Evolutionary conservation across 176 grass and related monocot genomes (phyloP).

Genomic region (Bonia amplexicaulis): DNA sequence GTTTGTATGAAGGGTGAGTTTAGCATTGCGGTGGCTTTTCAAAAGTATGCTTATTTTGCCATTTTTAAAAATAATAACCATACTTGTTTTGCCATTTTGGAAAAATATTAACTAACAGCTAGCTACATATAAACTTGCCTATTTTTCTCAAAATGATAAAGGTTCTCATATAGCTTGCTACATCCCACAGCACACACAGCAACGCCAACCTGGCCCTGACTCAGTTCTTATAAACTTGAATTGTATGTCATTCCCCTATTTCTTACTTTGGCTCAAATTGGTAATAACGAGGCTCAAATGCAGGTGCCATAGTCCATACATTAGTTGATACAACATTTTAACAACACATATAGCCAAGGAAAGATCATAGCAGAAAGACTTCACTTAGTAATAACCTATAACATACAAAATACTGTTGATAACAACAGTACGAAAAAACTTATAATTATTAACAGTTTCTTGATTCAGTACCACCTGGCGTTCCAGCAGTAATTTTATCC

Average conservation of each 20-base stretch:
- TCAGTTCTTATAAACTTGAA: neutral
- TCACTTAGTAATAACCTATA: neutral
- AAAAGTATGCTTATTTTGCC: conserved; percentile 1
- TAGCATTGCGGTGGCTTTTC: neutral
- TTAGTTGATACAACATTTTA: conserved; percentile 33
- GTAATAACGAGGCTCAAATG: neutral
- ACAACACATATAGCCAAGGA: neutral
- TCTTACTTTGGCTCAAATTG: neutral
- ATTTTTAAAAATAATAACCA: neutral
- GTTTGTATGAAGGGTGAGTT: neutral
- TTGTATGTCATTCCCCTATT: neutral
- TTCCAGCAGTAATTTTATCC: conserved; percentile 50
- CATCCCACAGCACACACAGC: neutral
- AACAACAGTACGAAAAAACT: conserved; percentile 17
- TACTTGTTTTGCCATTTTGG: neutral
- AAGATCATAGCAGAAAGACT: neutral
- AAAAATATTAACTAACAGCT: neutral
- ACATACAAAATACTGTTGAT: neutral
- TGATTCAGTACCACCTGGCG: conserved; percentile 36
- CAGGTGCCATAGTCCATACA: neutral
- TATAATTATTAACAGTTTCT: conserved; percentile 28
- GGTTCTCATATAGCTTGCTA: neutral
- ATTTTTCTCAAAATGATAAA: conserved; percentile 17
- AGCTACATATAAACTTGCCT: neutral
- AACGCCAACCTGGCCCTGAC: neutral